These are phyloP conservation scores for Trichoderma gracile DNA, from an alignment of 2,329 filamentous ascomycete genomes.

Conservation along the genomic window DNA sequence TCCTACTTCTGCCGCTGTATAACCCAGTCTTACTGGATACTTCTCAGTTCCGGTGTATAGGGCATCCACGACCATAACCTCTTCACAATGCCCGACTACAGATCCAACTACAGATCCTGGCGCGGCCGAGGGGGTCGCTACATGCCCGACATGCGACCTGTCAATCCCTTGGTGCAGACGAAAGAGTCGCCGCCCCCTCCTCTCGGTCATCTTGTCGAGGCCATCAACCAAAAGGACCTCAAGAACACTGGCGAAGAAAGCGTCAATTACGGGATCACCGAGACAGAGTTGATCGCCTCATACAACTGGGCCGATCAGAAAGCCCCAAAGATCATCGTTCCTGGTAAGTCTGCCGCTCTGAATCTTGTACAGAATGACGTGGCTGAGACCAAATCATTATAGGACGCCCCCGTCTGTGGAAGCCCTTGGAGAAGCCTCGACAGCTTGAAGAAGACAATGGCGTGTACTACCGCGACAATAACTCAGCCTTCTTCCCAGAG, in stretches of 20 bases:
- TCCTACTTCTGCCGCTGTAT: not conserved
- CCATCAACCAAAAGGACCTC: constrained; percentile 26
- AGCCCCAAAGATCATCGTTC: constrained; percentile 47
- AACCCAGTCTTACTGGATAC: not conserved
- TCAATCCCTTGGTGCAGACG: not conserved
- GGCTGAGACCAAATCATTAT: constrained; percentile 29
- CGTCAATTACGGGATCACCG: constrained; percentile 34
- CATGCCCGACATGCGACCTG: not conserved
- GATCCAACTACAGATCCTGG: not conserved
- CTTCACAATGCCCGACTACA: not conserved
- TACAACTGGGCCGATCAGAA: constrained; percentile 52
- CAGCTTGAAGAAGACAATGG: constrained; percentile 47
- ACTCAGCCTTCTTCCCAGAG: constrained; percentile 51
- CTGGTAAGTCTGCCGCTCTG: constrained; percentile 36
- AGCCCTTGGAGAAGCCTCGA: constrained; percentile 32
- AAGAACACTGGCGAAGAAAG: not conserved
- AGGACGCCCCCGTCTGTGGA: constrained; percentile 39
- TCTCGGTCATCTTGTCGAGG: constrained; percentile 32
- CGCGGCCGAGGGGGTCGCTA: not conserved
- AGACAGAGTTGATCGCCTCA: constrained; percentile 46
- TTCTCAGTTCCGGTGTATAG: not conserved
- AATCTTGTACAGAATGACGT: not conserved
- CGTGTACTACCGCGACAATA: constrained; percentile 55
- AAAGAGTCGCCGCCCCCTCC: constrained; percentile 28
- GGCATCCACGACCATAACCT: not conserved